phyloP scores from a whole-genome alignment of 768 basidiomycete genomes.

The Rhodotorula diobovata region DNA sequence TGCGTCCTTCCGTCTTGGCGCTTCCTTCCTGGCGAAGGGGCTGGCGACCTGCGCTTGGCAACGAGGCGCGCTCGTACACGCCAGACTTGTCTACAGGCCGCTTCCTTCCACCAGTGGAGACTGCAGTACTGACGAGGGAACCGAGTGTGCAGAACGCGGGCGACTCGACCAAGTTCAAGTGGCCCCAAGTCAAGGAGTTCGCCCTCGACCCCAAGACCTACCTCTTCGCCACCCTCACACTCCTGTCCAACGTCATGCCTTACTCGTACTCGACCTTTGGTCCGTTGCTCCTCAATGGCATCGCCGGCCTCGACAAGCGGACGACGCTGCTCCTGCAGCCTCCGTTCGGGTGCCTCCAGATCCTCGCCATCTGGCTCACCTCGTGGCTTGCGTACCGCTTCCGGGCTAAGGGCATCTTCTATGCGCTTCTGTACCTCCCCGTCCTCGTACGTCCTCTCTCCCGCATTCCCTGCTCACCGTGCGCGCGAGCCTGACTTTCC shows the following conservation, averaged over 20 bases:
- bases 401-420: conserved; percentile 41
- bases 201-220: conserved; percentile 37
- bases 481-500: neutral
- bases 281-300: conserved; percentile 38
- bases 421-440: conserved; percentile 34
- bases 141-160: conserved; percentile 5
- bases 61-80: no score
- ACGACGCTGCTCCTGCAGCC: conserved; percentile 17
- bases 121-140: neutral
- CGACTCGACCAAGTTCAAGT: conserved; percentile 17
- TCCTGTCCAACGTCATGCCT: conserved; percentile 40
- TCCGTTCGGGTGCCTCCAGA: conserved; percentile 43
- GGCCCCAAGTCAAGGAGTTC: conserved; percentile 33
- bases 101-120: neutral
- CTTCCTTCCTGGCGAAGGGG: no score
- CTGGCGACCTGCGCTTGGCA: no score
- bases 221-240: conserved; percentile 31
- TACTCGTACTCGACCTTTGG: conserved; percentile 39
- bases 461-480: neutral
- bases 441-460: conserved; percentile 33
- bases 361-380: conserved; percentile 41
- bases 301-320: conserved; percentile 25
- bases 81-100: no score
- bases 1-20: no score
- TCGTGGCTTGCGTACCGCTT: conserved; percentile 42